Evolutionary conservation across 139 green algal genomes (phyloP).

Genomic region (Micractinium sp.): DNA sequence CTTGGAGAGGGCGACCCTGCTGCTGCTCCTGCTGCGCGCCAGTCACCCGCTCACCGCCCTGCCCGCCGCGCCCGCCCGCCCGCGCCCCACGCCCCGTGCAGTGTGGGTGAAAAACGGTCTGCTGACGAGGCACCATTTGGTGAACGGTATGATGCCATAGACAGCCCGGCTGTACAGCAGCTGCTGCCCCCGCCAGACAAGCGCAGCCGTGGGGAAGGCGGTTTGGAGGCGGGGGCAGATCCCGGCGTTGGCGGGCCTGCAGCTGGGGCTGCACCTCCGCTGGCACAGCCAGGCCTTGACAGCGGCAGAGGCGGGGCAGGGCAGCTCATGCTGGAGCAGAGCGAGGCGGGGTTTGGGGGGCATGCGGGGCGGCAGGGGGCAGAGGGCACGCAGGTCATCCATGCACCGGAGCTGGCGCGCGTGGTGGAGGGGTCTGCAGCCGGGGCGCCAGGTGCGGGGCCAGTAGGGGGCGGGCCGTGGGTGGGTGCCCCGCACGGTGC

Average conservation of each 20-base stretch:
- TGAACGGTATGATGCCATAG: neutral
- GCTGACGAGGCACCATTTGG: neutral
- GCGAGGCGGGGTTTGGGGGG: neutral
- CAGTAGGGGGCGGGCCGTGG: neutral
- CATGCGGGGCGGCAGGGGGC: neutral
- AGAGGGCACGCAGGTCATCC: neutral
- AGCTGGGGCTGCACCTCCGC: neutral
- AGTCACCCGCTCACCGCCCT: too few species aligned
- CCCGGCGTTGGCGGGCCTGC: neutral
- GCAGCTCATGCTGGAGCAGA: neutral
- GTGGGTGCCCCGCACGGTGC: neutral
- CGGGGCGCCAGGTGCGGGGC: neutral
- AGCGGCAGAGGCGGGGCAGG: neutral
- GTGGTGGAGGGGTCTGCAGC: neutral
- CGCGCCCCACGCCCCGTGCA: neutral
- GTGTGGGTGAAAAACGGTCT: neutral
- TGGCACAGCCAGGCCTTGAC: neutral
- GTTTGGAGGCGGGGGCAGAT: neutral
- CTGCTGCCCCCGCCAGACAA: constrained; percentile 8
- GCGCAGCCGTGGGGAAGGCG: neutral
- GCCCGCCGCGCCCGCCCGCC: too few species aligned
- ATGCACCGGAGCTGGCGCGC: neutral
- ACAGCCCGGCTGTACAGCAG: neutral
- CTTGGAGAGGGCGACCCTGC: neutral
- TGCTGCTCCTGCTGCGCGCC: too few species aligned